Evolutionary conservation across 1,284 basidiomycete genomes (phyloP).

Genomic region (Cutaneotrichosporon curvatum): DNA sequence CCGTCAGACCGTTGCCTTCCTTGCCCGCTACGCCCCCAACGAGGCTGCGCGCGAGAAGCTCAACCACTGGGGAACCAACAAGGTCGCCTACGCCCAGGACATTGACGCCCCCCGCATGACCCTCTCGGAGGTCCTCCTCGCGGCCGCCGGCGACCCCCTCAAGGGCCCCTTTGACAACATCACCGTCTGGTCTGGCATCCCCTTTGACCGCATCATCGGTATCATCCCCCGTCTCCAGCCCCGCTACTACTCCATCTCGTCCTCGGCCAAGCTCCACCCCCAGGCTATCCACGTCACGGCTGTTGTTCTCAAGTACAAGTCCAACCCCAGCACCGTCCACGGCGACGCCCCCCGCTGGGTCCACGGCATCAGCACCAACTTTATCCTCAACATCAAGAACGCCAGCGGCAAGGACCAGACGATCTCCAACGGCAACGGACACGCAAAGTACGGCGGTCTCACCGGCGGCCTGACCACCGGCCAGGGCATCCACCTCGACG

Average conservation of each 20-base stretch:
- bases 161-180: conserved; percentile 53
- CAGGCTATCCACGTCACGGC: conserved; percentile 87
- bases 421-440: conserved; percentile 24
- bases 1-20: conserved; percentile 80
- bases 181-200: conserved; percentile 71
- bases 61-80: conserved; percentile 73
- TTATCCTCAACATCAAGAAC: conserved; percentile 66
- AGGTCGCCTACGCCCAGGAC: conserved; percentile 71
- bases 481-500: conserved; percentile 12
- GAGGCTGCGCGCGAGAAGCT: conserved; percentile 68
- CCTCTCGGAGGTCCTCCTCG: conserved; percentile 82
- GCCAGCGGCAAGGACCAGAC: conserved; percentile 48
- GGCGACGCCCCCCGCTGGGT: conserved; percentile 52
- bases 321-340: conserved; percentile 54
- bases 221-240: conserved; percentile 88
- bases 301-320: conserved; percentile 87
- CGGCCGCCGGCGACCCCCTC: conserved; percentile 70
- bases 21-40: conserved; percentile 82
- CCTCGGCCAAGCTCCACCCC: conserved; percentile 84
- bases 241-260: conserved; percentile 97
- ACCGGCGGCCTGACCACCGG: conserved; percentile 12
- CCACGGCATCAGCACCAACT: conserved; percentile 84
- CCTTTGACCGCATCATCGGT: conserved; percentile 93
- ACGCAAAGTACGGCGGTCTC: too few relatives aligned
- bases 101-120: conserved; percentile 78